Percentiles rank a stretch among this genome's conserved stretches.
Evolutionary conservation across 345 rosid genomes (phyloP).

Genomic region (Cardamine resedifolia): DNA sequence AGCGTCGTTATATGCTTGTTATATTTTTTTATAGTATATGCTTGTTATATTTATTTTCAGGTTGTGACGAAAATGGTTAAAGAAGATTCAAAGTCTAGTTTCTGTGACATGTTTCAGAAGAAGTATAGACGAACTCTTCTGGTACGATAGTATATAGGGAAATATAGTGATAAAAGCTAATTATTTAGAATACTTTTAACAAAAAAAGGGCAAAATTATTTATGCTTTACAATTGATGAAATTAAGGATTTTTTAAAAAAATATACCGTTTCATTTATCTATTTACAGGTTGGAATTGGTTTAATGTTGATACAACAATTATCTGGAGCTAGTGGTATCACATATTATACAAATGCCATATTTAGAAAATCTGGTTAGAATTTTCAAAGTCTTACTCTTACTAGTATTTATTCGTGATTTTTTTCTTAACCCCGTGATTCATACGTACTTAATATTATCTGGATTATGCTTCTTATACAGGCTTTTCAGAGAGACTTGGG

Average conservation of each 20-base stretch:
- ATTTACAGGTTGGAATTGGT: constrained; percentile 52
- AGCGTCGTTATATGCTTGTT: not conserved
- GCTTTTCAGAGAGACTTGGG: constrained; percentile 44
- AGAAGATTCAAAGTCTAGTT: constrained; percentile 24
- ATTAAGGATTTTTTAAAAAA: not conserved
- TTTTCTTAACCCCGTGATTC: too few species aligned
- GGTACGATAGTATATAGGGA: constrained; percentile 21
- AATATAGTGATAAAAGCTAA: not conserved
- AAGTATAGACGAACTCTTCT: constrained; percentile 36
- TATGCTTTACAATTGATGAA: not conserved
- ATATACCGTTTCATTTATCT: not conserved
- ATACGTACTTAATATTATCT: not conserved
- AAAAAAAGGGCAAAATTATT: too few species aligned
- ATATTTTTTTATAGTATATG: too few species aligned
- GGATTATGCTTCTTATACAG: constrained; percentile 4
- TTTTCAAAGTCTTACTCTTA: not conserved
- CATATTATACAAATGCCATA: constrained; percentile 48
- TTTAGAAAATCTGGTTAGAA: constrained; percentile 51
- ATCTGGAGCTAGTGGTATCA: constrained; percentile 44
- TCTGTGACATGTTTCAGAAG: constrained; percentile 35
- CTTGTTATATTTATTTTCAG: too few species aligned
- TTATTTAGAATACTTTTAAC: not conserved
- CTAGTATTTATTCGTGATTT: not conserved
- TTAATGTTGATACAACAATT: constrained; percentile 50
- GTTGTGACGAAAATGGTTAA: constrained; percentile 31